Conservation (phyloP, 2,329 filamentous ascomycete species). For the Diaporthe batatas region DNA sequence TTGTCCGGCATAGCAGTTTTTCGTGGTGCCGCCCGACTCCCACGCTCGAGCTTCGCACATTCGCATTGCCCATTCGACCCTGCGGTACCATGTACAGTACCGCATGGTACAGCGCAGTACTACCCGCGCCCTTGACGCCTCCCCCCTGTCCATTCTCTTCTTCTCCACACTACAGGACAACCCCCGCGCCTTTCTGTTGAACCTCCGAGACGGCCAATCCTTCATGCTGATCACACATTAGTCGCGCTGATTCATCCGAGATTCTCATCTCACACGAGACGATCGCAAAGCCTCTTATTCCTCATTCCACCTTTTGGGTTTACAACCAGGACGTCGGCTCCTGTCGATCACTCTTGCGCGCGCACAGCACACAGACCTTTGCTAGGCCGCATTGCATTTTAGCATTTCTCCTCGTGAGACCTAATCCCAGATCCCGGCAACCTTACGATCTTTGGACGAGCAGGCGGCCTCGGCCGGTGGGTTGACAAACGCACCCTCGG, state of each 20-base stretch:
- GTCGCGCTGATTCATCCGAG: conserved; percentile 42
- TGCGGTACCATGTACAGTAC: conserved; percentile 35
- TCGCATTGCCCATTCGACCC: background rate
- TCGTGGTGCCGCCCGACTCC: conserved; percentile 25
- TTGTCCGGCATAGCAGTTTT: conserved; percentile 29
- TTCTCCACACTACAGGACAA: conserved; percentile 34
- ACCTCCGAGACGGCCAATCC: conserved; percentile 37
- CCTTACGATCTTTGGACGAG: conserved; percentile 32
- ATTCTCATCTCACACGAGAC: conserved; percentile 41
- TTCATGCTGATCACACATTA: conserved; percentile 42
- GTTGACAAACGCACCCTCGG: conserved; percentile 13
- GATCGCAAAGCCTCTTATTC: conserved; percentile 35
- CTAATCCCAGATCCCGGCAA: conserved; percentile 24
- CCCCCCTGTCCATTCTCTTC: conserved; percentile 31
- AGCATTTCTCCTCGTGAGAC: conserved; percentile 24
- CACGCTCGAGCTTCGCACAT: conserved; percentile 17
- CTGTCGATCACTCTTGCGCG: conserved; percentile 31
- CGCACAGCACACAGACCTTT: conserved; percentile 32
- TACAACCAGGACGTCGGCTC: conserved; percentile 31
- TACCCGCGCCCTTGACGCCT: conserved; percentile 31
- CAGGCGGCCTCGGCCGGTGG: conserved; percentile 26
- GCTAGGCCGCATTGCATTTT: conserved; percentile 29
- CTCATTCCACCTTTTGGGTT: conserved; percentile 34
- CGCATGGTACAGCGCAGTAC: conserved; percentile 12
- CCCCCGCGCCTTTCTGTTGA: conserved; percentile 36